Evolutionary conservation across 108 stramenopile species (phyloP).

Genomic region (Pseudonitzschia multistriata): DNA sequence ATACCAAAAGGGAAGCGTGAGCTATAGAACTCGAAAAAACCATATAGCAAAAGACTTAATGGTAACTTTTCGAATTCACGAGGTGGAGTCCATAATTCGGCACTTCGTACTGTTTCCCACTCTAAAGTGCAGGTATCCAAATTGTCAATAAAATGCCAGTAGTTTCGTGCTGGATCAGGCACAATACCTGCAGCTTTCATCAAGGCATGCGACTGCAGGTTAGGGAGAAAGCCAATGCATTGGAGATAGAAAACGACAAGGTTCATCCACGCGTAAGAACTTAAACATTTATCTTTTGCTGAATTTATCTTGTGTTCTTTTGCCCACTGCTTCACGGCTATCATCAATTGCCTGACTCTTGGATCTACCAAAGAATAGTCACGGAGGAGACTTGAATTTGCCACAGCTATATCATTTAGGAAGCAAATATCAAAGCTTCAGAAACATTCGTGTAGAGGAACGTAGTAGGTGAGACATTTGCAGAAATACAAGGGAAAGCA

Average conservation of each 20-base stretch:
- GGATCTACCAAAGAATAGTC: constrained; percentile 73
- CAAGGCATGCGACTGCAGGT: constrained; percentile 55
- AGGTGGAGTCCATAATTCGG: constrained; percentile 44
- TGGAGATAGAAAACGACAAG: constrained; percentile 81
- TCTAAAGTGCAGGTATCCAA: constrained; percentile 57
- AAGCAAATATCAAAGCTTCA: constrained; percentile 81
- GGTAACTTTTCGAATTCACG: constrained; percentile 29
- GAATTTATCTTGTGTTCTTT: constrained; percentile 53
- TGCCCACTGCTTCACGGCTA: constrained; percentile 73
- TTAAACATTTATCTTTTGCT: constrained; percentile 61
- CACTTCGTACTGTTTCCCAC: constrained; percentile 34
- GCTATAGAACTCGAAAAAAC: constrained; percentile 77
- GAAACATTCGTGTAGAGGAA: background rate
- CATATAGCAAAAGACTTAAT: constrained; percentile 53
- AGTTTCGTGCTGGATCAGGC: constrained; percentile 43
- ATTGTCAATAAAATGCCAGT: constrained; percentile 63
- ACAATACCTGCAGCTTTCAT: constrained; percentile 43
- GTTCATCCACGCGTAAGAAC: constrained; percentile 81
- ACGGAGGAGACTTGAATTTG: constrained; percentile 65
- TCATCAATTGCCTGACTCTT: constrained; percentile 63
- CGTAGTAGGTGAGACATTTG: background rate
- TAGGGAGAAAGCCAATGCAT: constrained; percentile 67
- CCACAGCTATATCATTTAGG: constrained; percentile 83
- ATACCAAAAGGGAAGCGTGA: constrained; percentile 45
- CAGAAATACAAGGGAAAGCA: background rate